Evolutionary conservation across 345 rosid genomes (phyloP).

Genomic region (Ricinus communis): DNA sequence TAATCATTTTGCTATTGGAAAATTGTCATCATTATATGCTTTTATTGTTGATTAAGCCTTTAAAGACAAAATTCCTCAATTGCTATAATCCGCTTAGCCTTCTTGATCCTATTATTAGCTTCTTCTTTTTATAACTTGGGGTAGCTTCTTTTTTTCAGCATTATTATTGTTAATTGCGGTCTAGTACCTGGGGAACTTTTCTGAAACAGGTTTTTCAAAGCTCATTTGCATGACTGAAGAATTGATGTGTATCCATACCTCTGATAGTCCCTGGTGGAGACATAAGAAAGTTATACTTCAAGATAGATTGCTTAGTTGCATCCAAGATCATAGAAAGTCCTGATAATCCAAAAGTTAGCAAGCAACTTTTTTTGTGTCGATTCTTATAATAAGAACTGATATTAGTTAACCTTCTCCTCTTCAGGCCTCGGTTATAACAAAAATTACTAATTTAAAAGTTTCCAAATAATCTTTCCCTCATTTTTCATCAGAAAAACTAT

Average conservation of each 20-base stretch:
- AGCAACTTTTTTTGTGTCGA: background rate
- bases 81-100: background rate
- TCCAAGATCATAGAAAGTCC: background rate
- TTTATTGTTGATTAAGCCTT: background rate
- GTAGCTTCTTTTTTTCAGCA: background rate
- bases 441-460: too few species aligned
- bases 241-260: background rate
- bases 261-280: background rate
- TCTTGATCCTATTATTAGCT: conserved; percentile 6
- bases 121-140: background rate
- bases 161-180: background rate
- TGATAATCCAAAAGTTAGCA: background rate
- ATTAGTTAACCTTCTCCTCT: background rate
- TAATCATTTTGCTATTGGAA: background rate
- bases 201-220: too few species aligned
- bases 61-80: too few species aligned
- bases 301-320: background rate
- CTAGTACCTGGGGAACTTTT: background rate
- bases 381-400: background rate
- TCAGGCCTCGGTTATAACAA: too few species aligned
- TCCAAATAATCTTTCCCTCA: background rate
- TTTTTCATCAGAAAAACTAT: background rate
- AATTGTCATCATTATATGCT: background rate
- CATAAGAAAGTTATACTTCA: background rate
- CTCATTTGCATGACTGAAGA: too few species aligned